A percentile compares a stretch with the other conserved stretches of the same genome.
phyloP scores from a whole-genome alignment of 768 basidiomycete genomes.

The Leccinum incarnatum region DNA sequence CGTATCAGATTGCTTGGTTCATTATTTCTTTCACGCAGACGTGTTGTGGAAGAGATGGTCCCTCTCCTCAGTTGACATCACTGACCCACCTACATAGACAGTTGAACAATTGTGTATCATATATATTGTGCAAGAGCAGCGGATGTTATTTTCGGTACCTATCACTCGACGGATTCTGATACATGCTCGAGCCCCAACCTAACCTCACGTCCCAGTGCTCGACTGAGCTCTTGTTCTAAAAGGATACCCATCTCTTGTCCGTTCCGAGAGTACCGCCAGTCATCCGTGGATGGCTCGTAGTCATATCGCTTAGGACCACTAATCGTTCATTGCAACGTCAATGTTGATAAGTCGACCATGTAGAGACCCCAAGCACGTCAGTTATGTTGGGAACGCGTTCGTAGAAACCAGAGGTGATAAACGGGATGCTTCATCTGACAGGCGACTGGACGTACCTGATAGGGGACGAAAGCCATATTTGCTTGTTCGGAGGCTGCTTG shows the following conservation, averaged over 20 bases:
- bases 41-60: slow-evolving; percentile 21
- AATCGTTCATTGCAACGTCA: slow-evolving; percentile 4
- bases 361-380: not conserved
- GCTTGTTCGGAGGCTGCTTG: slow-evolving; percentile 96
- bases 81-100: not conserved
- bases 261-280: slow-evolving; percentile 80
- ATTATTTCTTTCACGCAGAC: slow-evolving; percentile 60
- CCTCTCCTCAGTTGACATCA: slow-evolving; percentile 3
- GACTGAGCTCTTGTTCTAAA: slow-evolving; percentile 67
- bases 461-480: slow-evolving; percentile 94
- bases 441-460: slow-evolving; percentile 52
- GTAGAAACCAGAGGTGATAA: slow-evolving; percentile 5
- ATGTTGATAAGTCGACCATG: not conserved
- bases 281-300: slow-evolving; percentile 50
- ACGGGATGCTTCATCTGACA: not conserved
- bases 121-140: not conserved
- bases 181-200: slow-evolving; percentile 30
- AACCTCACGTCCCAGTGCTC: slow-evolving; percentile 36
- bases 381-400: not conserved
- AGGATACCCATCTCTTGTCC: slow-evolving; percentile 56
- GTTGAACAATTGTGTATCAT: slow-evolving; percentile 2
- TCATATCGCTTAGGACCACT: slow-evolving; percentile 95
- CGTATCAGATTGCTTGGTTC: slow-evolving; percentile 56
- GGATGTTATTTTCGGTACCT: slow-evolving; percentile 3
- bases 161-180: slow-evolving; percentile 19